Base-by-base conservation (phyloP, 441 rosid species). In the Theobroma grandiflorum region DNA sequence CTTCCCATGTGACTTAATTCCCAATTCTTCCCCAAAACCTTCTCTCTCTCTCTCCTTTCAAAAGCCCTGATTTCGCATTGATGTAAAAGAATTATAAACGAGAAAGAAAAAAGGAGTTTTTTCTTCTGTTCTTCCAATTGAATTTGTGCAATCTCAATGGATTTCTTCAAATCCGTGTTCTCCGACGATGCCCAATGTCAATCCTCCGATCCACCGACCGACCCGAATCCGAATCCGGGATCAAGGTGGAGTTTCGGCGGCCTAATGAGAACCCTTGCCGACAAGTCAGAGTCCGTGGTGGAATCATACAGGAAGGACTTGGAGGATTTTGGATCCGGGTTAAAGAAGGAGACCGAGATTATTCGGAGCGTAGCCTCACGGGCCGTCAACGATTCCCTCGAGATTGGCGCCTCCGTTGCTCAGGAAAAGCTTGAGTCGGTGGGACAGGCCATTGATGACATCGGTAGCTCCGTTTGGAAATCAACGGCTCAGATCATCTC, bases 341-440 rank as follows among this genome's bases (percentile, higher is more conserved):
- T 90, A 69, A 82, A 81, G 80, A 90, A 88, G 80, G 96, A 95
- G 83, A 93, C 91, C 42, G 86, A 88, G 40, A 83, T 87, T 14
- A 91, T 90, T 79, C 87, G 94, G n/a, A 87, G 80, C 59, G 94
- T 80, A 14, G 95, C 97, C 55, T 91, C 97, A 2, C 94, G 91
- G 50, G 92, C 93, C 78, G 92, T 94, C 78, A 88, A 79, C 71
- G 96, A 87, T 26, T 92, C 98, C 0, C 87, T 95, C 78, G 97
- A 95, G 50, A 81, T 87, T 71, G 94, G 95, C 53, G 91, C 95
- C 67, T 82, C 94, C 57, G 92, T 87, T 38, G 96, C 97, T 3
- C 95, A 92, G 76, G 93, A 90, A 67, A 91, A 95, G 11, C 89
- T 94, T 16, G 93, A 93, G 76, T 82, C 94, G 4, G 95, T 93